Evolutionary conservation across 148 eudicot genomes (phyloP), one percentile per base, ranked within the genome.

Genomic region (Chenopodium quinoa): DNA sequence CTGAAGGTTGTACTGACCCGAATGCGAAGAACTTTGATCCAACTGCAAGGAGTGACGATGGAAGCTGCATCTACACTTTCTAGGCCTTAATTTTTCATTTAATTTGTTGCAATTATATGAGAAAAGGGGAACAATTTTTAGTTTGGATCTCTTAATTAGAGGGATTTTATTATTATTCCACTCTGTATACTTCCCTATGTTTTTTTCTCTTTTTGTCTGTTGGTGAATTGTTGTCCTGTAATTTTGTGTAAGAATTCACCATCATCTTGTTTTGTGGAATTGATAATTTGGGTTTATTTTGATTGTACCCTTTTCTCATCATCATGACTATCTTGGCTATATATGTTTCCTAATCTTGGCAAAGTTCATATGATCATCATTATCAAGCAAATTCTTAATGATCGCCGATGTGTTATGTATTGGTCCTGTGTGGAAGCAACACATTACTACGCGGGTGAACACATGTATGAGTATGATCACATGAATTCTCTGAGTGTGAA

Each of bases 11-110:
- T 82, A 88, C 94, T 34, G 97, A 94, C 84, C 93, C 89, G 12
- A 80, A 78, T 17, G 95, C 94, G 0, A 16, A n/a, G 3, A 92
- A 90, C 87, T 92, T 75, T 46, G 94, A 94, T 86, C 94, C 94
- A 9, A 91, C 97, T 4, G 96, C 97, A 23, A 94, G 94, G 89
- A 92, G 98, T 81, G 97, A 94, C 75, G 92, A 94, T 87, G 98
- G 96, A 60, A 90, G 90, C 87, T 92, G 98, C 82, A 19, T 32
- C 27, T 94, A 91, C 85, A 86, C 77, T 67, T 84, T 94, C 44
- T 91, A 88, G 78, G 85, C 47, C 65, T 47, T 70, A 81, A 71
- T 83, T 4, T 52, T 34, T 37, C 58, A 29, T 16, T 75, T 29
- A 4, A 67, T 56, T 56, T 56, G 62, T 56, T 56, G 62, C 62